Evolutionary conservation across 192 early-diverging fungal genomes (phyloP).

Genomic region (Backusella tarrabulga): DNA sequence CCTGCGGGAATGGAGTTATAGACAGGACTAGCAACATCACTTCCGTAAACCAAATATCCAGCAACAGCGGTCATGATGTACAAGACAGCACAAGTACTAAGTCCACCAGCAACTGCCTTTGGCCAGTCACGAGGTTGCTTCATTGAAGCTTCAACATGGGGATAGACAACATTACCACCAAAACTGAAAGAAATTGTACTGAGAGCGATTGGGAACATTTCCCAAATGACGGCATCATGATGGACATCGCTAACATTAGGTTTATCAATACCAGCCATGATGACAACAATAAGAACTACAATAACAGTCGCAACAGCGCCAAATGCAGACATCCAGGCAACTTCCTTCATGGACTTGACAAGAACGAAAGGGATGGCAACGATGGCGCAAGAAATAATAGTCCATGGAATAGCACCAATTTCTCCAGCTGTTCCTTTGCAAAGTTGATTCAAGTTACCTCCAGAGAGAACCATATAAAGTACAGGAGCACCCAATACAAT

Average conservation of each 20-base stretch:
- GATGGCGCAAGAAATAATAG: conserved; percentile 49
- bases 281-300: conserved; percentile 57
- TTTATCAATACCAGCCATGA: conserved; percentile 48
- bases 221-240: conserved; percentile 40
- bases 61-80: conserved; percentile 61
- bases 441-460: conserved; percentile 55
- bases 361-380: conserved; percentile 63
- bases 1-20: conserved; percentile 57
- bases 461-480: conserved; percentile 64
- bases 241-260: conserved; percentile 37
- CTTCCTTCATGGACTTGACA: conserved; percentile 69
- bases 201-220: conserved; percentile 59
- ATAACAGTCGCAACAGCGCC: conserved; percentile 62
- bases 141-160: conserved; percentile 69
- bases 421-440: conserved; percentile 42
- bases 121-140: conserved; percentile 54
- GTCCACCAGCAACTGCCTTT: conserved; percentile 48
- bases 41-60: conserved; percentile 66
- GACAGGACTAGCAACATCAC: conserved; percentile 51
- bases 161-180: conserved; percentile 70
- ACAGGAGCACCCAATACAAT: conserved; percentile 52
- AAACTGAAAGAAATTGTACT: conserved; percentile 68
- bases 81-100: conserved; percentile 57
- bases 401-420: conserved; percentile 51
- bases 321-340: conserved; percentile 54